A percentile compares a stretch with the other conserved stretches of the same genome.
Conservation (phyloP, 2,329 filamentous ascomycete species). For the Chaetomium sp. region DNA sequence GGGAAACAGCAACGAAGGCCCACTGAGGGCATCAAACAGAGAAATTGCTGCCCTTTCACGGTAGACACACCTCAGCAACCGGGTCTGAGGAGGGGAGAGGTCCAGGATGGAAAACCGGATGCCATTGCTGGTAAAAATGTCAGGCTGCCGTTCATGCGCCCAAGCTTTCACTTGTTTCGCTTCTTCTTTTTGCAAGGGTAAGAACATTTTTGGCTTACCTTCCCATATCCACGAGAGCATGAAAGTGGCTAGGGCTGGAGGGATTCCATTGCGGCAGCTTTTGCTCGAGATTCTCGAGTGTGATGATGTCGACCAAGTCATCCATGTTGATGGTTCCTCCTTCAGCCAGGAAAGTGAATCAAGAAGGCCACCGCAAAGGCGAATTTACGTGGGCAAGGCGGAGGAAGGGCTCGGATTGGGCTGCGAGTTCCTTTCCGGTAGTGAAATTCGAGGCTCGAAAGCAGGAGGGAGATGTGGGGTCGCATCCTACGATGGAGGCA, state of each 20-base stretch:
- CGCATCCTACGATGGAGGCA: neutral
- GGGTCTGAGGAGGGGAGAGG: conserved; percentile 62
- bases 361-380: no score
- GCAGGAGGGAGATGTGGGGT: neutral
- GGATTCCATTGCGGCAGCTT: conserved; percentile 45
- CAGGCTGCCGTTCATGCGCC: neutral
- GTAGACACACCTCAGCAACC: conserved; percentile 71
- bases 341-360: neutral
- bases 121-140: conserved; percentile 59
- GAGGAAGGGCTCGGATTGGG: neutral
- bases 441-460: neutral
- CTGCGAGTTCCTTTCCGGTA: neutral
- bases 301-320: conserved; percentile 37
- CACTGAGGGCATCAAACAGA: conserved; percentile 73
- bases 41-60: conserved; percentile 75
- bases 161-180: neutral
- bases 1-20: conserved; percentile 42
- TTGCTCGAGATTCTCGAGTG: conserved; percentile 44
- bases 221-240: conserved; percentile 55
- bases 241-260: conserved; percentile 42
- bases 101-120: conserved; percentile 88
- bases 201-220: conserved; percentile 36
- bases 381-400: no score
- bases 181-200: neutral
- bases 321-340: conserved; percentile 25